Conservation (phyloP, 169 alveolate genomes). For the Plasmodium blacklocki region DNA sequence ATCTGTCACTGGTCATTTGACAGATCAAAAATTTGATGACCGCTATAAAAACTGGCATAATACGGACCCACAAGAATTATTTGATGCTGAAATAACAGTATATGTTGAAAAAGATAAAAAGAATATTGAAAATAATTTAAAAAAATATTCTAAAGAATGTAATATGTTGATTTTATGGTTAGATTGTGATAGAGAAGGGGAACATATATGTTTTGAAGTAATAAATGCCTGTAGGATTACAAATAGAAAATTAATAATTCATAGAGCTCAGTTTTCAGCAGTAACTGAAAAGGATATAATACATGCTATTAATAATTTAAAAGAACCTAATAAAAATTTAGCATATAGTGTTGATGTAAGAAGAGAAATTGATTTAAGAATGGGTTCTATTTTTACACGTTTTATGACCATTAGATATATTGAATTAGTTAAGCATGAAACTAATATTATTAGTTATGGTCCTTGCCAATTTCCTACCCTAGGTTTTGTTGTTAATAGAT, state of each 20-base stretch:
- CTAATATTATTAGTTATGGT: conserved; percentile 93
- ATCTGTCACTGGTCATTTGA: conserved; percentile 95
- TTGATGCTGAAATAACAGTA: conserved; percentile 94
- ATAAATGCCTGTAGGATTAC: conserved; percentile 82
- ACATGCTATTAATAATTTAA: conserved; percentile 91
- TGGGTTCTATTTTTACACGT: conserved; percentile 89
- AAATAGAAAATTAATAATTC: conserved; percentile 79
- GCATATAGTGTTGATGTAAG: conserved; percentile 98
- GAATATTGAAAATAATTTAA: conserved; percentile 90
- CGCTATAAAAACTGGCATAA: conserved; percentile 94
- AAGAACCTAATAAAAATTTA: conserved; percentile 94
- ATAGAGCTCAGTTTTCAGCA: conserved; percentile 98
- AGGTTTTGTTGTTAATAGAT: conserved; percentile 98
- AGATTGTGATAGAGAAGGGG: conserved; percentile 99
- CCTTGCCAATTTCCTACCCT: conserved; percentile 99
- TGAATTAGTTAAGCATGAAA: conserved; percentile 83
- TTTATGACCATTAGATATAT: conserved; percentile 84
- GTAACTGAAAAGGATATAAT: conserved; percentile 94
- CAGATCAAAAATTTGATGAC: conserved; percentile 95
- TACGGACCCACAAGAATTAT: conserved; percentile 94
- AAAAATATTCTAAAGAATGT: conserved; percentile 92
- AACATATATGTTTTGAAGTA: conserved; percentile 99
- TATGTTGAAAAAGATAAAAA: conserved; percentile 87
- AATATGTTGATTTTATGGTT: conserved; percentile 97
- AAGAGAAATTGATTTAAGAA: conserved; percentile 97